Evolutionary conservation across 257 asterid species (phyloP).

Genomic region (Solanum medicagineum): DNA sequence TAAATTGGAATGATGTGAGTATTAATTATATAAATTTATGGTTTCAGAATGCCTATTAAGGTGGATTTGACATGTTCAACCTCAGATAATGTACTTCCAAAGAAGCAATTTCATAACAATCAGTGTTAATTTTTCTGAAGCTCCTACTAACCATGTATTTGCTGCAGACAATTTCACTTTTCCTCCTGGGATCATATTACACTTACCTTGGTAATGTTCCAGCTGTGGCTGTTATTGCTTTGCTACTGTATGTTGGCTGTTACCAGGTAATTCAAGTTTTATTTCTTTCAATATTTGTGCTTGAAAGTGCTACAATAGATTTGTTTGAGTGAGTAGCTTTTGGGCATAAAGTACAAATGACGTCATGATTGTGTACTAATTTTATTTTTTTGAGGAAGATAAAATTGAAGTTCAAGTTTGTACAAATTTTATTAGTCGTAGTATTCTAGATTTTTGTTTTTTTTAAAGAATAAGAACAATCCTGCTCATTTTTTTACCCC

Average conservation of each 20-base stretch:
- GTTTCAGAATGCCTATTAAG: background rate
- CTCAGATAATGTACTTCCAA: background rate
- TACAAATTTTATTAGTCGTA: background rate
- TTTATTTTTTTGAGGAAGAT: background rate
- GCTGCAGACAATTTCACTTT: constrained; percentile 67
- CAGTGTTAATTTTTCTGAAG: background rate
- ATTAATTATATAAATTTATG: background rate
- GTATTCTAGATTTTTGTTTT: background rate
- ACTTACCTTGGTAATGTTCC: constrained; percentile 48
- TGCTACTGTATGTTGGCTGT: constrained; percentile 89
- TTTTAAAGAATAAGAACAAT: background rate
- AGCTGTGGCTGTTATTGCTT: constrained; percentile 70
- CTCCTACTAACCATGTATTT: constrained; percentile 4
- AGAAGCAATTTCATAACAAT: background rate
- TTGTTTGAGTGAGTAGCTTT: background rate
- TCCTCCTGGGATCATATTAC: constrained; percentile 93
- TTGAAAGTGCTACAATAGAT: background rate
- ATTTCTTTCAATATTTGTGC: background rate
- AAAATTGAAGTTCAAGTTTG: background rate
- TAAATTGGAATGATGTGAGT: background rate
- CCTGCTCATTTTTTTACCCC: background rate
- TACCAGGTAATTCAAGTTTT: constrained; percentile 55
- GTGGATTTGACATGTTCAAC: background rate
- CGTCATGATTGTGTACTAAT: background rate
- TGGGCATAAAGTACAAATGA: background rate